A percentile compares a stretch with the other conserved stretches of the same genome.
These are phyloP conservation scores for Candida sp. DNA, from an alignment of 1,139 yeast species.

Conservation along the genomic window DNA sequence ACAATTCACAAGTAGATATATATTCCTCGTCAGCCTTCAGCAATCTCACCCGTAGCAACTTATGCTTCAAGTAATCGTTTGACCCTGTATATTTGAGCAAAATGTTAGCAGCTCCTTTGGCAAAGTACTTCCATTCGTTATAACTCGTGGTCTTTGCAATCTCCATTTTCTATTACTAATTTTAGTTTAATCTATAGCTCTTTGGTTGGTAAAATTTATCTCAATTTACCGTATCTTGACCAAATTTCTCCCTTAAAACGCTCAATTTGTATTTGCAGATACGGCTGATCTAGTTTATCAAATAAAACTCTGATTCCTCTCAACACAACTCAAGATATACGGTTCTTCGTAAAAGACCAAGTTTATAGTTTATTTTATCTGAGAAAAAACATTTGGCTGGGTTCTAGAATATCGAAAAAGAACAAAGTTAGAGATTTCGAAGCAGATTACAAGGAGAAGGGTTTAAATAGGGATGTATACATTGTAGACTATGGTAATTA, in stretches of 20 bases:
- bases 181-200: no score
- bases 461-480: neutral
- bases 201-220: no score
- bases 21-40: slow-evolving; percentile 36
- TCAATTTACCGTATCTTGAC: no score
- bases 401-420: neutral
- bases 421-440: neutral
- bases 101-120: slow-evolving; percentile 47
- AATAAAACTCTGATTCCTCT: neutral
- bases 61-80: slow-evolving; percentile 32
- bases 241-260: neutral
- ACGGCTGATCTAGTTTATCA: neutral
- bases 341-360: neutral
- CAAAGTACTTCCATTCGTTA: slow-evolving; percentile 41
- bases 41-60: slow-evolving; percentile 35
- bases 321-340: neutral
- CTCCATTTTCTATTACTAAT: slow-evolving; percentile 22
- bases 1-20: slow-evolving; percentile 40
- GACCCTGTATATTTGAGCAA: slow-evolving; percentile 37
- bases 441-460: neutral
- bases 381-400: neutral
- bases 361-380: no score
- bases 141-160: slow-evolving; percentile 40
- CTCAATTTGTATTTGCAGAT: neutral
- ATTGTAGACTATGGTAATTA: neutral